Evolutionary conservation across 1,139 yeast genomes (phyloP), one percentile per base, ranked within the genome.

Genomic region (Debaryomycetaceae sp.): DNA sequence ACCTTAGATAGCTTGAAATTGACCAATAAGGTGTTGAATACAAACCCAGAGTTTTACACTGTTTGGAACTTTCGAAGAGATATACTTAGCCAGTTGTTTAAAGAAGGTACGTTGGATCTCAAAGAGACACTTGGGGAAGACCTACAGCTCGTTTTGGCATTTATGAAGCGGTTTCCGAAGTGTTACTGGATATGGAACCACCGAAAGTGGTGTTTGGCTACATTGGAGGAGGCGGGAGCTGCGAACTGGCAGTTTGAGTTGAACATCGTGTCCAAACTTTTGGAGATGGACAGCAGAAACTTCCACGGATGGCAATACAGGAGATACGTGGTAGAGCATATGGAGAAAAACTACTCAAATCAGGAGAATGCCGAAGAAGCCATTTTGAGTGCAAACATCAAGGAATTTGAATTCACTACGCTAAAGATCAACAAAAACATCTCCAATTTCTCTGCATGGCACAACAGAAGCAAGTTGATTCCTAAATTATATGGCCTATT

Each of bases 131-230:
- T 91, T 47, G 69, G 68, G 6, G 61, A 67, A 3, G 98, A 92
- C 50, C 67, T 92, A 38, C 54, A 65, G 30, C 79, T 87, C 53
- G 72, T 82, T 1, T 70, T 84, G 67, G 61, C 63, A 1, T 75
- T 81, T 48, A 65, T 92, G 52, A 78, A 77, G 43, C 62, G 73
- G 42, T 83, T 65, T 49, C 98, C 99, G 2, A 92, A 92, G 58
- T 87, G 91, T 30, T 92, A 92, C 58, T 91, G 98, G 96, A 83
- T 92, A 15, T 92, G 98, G 97, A 86, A 84, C 53, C 98, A 92
- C 59, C 73, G 99, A 26, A 65, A 78, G 16, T 92, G 98, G 98
- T 77, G 87, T 38, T 63, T 92, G 32, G 70, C 75, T 40, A 67
- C 72, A 43, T 67, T 79, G 36, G 80, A 83, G 5, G 53, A 56